These are phyloP conservation scores for Eucalyptus tenuipes DNA, from an alignment of 345 rosid genomes.

Conservation along the genomic window DNA sequence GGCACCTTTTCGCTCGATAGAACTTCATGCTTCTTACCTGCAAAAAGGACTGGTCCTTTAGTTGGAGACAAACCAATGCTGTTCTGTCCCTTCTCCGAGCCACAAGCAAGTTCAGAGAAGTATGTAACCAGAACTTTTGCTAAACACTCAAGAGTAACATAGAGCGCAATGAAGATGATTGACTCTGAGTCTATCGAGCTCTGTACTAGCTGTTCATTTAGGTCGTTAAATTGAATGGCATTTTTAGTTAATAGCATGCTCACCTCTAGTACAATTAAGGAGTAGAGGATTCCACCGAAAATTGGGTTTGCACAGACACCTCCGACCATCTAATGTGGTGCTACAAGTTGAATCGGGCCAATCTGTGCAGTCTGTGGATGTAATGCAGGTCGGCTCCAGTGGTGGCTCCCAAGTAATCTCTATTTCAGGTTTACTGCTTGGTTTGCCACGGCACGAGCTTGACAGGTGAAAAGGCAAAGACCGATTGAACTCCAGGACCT, in stretches of 20 bases:
- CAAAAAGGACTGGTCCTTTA: background rate
- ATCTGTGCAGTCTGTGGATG: conserved; percentile 39
- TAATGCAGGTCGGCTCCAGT: conserved; percentile 33
- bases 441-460: background rate
- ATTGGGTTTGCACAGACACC: conserved; percentile 33
- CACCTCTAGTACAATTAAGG: conserved; percentile 42
- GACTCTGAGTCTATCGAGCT: background rate
- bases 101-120: background rate
- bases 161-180: background rate
- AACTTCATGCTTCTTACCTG: background rate
- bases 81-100: background rate
- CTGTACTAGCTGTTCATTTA: background rate
- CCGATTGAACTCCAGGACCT: background rate
- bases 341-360: conserved; percentile 46
- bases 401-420: conserved; percentile 50
- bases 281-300: conserved; percentile 29
- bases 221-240: background rate
- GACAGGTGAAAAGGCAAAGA: conserved; percentile 1
- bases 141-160: background rate
- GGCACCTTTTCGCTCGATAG: conserved; percentile 4
- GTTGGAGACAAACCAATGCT: background rate
- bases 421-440: conserved; percentile 13
- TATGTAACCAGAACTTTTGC: background rate
- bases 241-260: background rate
- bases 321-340: conserved; percentile 11